Base-by-base conservation (phyloP, 176 grass and related monocot species). In the Microstegium vimineum region DNA sequence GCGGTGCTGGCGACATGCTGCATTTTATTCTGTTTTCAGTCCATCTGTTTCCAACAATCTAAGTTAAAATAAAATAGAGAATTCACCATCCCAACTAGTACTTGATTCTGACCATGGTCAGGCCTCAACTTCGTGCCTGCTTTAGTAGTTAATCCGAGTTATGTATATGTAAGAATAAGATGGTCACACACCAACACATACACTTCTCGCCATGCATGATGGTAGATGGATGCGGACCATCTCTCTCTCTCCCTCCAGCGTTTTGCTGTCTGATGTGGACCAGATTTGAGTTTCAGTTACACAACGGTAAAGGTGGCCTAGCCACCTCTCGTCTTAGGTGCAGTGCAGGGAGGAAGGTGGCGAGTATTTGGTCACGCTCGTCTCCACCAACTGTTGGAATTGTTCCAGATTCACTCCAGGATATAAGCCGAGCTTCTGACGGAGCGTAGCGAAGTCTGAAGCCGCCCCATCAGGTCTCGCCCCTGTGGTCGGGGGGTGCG, bases 241-340 rank as follows among this genome's bases (percentile, higher is more conserved):
- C 45, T 45, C 10, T 10, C 6, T 8, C 66, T 69, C 9, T 40
- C 35, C 25, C 22, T 10, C 36, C 3, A n/a, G 47, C 17, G 18
- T 5, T 69, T 22, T 69, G 36, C 37, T 14, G 66, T 14, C 66
- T 25, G 33, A 84, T 26, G 66, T 27, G 35, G 36, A 42, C 56
- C 35, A 42, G 62, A 16, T 67, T 77, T 77, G 23, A 61, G 63
- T 69, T 82, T 70, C 74, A 57, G 74, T 84, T 77, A 77, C 47
- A 77, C 74, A 77, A 69, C 74, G 82, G 82, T 84, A 69, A 77
- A 77, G 74, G 36, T 60, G 8, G 31, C 74, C 64, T 61, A 12
- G 8, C 57, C 7, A 51, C 63, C 34, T 61, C 43, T 26, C n/a
- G 10, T 23, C 46, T 31, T 82, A 69, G 82, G 64, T 61, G 82